A percentile compares a stretch with the other conserved stretches of the same genome.
Conservation (phyloP, 805 yeast species). For the Yarrowia yakushimensis region DNA sequence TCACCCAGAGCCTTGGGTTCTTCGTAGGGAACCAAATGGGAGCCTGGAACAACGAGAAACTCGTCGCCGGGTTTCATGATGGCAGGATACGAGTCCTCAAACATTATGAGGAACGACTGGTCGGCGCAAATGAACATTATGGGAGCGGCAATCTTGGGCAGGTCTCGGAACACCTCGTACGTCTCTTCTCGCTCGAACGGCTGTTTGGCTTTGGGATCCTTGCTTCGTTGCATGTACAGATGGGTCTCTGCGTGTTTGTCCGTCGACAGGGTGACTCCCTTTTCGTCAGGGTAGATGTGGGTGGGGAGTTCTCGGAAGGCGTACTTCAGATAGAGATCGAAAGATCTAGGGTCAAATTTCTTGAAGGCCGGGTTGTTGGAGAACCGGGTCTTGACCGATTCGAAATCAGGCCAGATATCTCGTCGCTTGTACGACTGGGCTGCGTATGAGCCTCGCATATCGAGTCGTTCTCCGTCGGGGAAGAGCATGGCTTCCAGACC, state of each 20-base stretch:
- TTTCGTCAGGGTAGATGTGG: conserved; percentile 19
- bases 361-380: conserved; percentile 11
- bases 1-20: conserved; percentile 14
- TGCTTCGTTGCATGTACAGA: conserved; percentile 17
- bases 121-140: not conserved
- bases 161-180: conserved; percentile 10
- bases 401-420: conserved; percentile 29
- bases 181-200: conserved; percentile 17
- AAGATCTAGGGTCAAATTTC: conserved; percentile 27
- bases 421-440: conserved; percentile 25
- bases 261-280: conserved; percentile 29
- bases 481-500: conserved; percentile 31
- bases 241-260: conserved; percentile 28
- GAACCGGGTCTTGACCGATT: conserved; percentile 25
- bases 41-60: not conserved
- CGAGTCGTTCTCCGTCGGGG: conserved; percentile 17
- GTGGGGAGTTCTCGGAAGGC: conserved; percentile 29
- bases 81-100: not conserved
- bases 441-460: not conserved
- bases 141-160: not conserved
- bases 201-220: not conserved
- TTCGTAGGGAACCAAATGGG: conserved; percentile 8
- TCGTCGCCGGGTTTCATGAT: conserved; percentile 2
- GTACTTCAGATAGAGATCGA: conserved; percentile 27
- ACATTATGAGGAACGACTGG: not conserved